Evolutionary conservation across 495 filamentous ascomycete species (phyloP), one percentile per base, ranked within the genome.

Genomic region (Gamarada debralockiae): DNA sequence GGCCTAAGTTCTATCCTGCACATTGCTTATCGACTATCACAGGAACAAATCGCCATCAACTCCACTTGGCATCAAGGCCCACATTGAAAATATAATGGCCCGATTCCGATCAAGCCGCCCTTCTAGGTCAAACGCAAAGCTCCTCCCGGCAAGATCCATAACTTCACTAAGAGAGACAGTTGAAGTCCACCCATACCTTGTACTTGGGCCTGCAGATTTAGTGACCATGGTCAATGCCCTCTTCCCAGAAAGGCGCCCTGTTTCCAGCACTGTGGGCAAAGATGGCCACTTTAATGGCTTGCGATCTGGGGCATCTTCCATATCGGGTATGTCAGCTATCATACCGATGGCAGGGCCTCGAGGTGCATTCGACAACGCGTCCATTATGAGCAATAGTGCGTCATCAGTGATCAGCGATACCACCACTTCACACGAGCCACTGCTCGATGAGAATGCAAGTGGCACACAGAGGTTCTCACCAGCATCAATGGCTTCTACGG

Each of bases 21-120:
- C 5, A 36, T 38, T 2, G 21, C 46, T 56, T 15, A 53, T 23
- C 10, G 20, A 24, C 5, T 24, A 34, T 27, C 56, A 62, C 22
- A 84, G 82, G 75, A 80, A 78, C 65, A 77, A 78, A 57, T 74
- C 76, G 27, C 72, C 78, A 6, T 81, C 83, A 3, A 80, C 81
- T 1, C 83, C 82, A 10, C 78, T 81, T 18, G 77, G 82, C 48
- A 79, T 92, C 62, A 82, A 83, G 57, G 72, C 70, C 21, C 87
- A 89, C 65, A 84, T 95, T 52, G 86, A 90, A 54, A 90, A 75
- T 52, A 87, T 95, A 65, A 73, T 90, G 60, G 67, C 69, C 50
- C 78, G 83, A 27, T 87, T 92, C 64, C 77, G 76, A 53, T 71
- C 73, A 51, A 72, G 74, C 42, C 73, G 73, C 48, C 68, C 68